Base-by-base conservation (phyloP, 2,329 filamentous ascomycete species). In the Lachnellula subtilissima region DNA sequence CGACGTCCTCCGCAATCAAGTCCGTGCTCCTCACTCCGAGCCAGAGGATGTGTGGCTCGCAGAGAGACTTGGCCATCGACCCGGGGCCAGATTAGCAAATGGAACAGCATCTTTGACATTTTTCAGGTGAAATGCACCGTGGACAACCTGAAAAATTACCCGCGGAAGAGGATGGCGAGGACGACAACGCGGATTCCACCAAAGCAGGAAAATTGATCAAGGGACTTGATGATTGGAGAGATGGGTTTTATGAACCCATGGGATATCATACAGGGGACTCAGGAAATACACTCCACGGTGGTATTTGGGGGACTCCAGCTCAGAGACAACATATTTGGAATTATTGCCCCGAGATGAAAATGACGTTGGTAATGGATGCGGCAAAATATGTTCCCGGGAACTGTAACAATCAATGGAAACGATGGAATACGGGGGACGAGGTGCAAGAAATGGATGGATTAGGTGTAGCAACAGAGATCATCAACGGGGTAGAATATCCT, bases 341-440 rank as follows among this genome's bases (percentile, higher is more conserved):
- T 32, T 83, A 83, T 66, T 83, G 80, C 57, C 81, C 81, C 1
- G 81, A 84, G 65, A 73, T 83, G 28, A 83, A 82, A 71, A 79
- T 83, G 74, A 80, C 75, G 46, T 66, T 83, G 35, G 70, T 70
- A 50, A 83, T 83, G 80, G 78, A 82, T 59, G 75, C 74, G 5
- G 78, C 76, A 43, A 71, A 74, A 58, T 80, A 74, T 57, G 74
- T 82, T 4, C 78, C 77, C 1, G 78, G 78, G 5, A 62, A 72
- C 6, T 81, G 78, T 60, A 67, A 73, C 9, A 32, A 64, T 68
- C 5, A 68, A 69, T 42, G 80, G 78, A 78, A 79, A 79, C 70
- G 67, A 76, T 45, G 46, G 39, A 50, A 61, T 61, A 50, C 53
- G 57, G 9, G 62, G 62, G 28, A 61, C 56, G 59, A 62, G 65